A percentile compares a stretch with the other conserved stretches of the same genome.
Evolutionary conservation across 1,284 basidiomycete genomes (phyloP).

Genomic region (Cyathus olla): DNA sequence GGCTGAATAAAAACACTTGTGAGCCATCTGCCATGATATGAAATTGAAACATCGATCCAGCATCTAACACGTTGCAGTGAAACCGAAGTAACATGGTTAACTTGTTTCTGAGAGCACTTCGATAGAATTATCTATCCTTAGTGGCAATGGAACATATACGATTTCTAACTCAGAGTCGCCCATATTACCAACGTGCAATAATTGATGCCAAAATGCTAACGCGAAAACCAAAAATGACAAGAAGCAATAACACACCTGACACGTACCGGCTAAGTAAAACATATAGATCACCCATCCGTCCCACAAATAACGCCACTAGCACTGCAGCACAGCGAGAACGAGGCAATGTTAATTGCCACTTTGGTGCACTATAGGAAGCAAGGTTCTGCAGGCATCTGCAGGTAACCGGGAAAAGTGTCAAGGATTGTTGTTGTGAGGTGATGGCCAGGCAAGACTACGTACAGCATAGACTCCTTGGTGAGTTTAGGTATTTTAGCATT

Average conservation of each 20-base stretch:
- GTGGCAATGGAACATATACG: no score
- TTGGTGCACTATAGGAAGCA: constrained; percentile 61
- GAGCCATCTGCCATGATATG: neutral
- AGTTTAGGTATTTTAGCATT: constrained; percentile 56
- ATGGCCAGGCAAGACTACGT: constrained; percentile 9
- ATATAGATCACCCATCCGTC: constrained; percentile 83
- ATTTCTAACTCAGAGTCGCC: no score
- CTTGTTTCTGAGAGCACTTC: no score
- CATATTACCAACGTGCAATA: no score
- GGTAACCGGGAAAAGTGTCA: neutral
- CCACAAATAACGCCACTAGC: constrained; percentile 84
- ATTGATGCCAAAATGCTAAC: no score
- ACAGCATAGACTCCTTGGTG: constrained; percentile 60
- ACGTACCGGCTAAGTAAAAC: constrained; percentile 79
- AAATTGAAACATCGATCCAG: no score
- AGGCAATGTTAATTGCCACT: constrained; percentile 57
- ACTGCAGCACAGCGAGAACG: constrained; percentile 75
- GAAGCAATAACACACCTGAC: constrained; percentile 30
- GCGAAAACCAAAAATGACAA: no score
- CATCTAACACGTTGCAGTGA: no score
- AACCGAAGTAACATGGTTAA: no score
- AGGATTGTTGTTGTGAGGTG: no score
- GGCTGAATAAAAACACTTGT: constrained; percentile 51
- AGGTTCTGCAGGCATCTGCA: constrained; percentile 72
- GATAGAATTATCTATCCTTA: no score